Evolutionary conservation across 2,329 filamentous ascomycete species (phyloP), one percentile per base, ranked within the genome.

Genomic region (Cladosporium sp.): DNA sequence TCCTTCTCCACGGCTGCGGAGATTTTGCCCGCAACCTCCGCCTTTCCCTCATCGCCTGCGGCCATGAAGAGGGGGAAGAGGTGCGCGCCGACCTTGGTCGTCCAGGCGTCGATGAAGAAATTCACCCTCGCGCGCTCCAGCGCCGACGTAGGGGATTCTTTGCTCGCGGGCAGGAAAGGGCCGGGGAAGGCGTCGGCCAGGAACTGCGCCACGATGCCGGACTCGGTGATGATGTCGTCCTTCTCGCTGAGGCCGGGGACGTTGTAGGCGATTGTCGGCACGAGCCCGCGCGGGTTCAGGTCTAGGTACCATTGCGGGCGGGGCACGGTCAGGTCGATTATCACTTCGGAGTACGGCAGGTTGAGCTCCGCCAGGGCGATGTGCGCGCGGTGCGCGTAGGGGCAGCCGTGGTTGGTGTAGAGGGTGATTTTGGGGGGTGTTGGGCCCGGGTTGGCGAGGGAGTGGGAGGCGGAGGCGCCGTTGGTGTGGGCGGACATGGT

Each of bases 251-350:
- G 15, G 20, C 61, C 64, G 55, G 75, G 76, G 7, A 62, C 56
- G 55, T 82, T 76, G 73, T 86, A 85, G 18, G 79, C 77, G 49
- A 93, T 70, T 0, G 82, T 72, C 1, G 89, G 88, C 4, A 93
- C 87, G 2, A 90, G 79, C 11, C 89, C 89, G 50, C 86, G 82
- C 58, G 88, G 86, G 71, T 92, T 91, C 64, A 93, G 72, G 43
- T 84, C 74, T 9, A 92, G 78, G 65, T 92, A 93, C 9, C 4
- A 27, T 74, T 84, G 88, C 27, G 79, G 73, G 22, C 85, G 82
- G 6, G 88, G 82, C 0, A 88, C 88, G 7, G 69, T 77, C 57
- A 93, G 75, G 65, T 92, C 85, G 59, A 95, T 86, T 20, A 65
- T 54, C 38, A 63, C 58, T 48, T 65, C 63, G 17, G 67, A 64